Evolutionary conservation across 495 filamentous ascomycete genomes (phyloP).

Genomic region (Hypomontagnella submonticulosa): DNA sequence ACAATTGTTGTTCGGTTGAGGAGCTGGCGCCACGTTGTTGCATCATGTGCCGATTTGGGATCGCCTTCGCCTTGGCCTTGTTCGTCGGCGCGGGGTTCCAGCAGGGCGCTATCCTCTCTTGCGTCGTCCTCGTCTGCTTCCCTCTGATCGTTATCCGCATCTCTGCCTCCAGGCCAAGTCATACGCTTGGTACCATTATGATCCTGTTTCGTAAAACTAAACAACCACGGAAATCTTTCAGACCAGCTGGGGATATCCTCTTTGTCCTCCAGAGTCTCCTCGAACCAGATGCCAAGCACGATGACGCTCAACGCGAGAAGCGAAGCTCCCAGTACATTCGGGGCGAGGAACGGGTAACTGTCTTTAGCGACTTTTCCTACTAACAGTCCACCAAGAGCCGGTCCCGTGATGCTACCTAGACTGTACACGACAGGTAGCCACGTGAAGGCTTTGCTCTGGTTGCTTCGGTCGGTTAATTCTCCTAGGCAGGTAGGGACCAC

Average conservation of each 20-base stretch:
- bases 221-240: conserved; percentile 40
- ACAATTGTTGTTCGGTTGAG: conserved; percentile 83
- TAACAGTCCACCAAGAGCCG: conserved; percentile 86
- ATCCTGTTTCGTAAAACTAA: conserved; percentile 28
- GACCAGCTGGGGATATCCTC: conserved; percentile 67
- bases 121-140: conserved; percentile 52
- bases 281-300: conserved; percentile 77
- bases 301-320: conserved; percentile 79
- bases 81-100: conserved; percentile 47
- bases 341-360: conserved; percentile 84
- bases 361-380: conserved; percentile 65
- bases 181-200: conserved; percentile 64
- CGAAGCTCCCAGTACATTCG: conserved; percentile 79
- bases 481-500: conserved; percentile 93
- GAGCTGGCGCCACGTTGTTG: conserved; percentile 61
- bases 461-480: conserved; percentile 93
- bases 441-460: conserved; percentile 90
- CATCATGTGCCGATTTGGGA: conserved; percentile 48
- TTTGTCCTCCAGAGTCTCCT: conserved; percentile 88
- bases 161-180: conserved; percentile 70
- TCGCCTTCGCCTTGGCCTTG: conserved; percentile 43
- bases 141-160: conserved; percentile 51
- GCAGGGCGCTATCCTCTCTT: conserved; percentile 48
- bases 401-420: conserved; percentile 91
- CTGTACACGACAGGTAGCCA: conserved; percentile 95